Evolutionary conservation across 305 asterid species (phyloP).

Genomic region (Rubia peregrina): DNA sequence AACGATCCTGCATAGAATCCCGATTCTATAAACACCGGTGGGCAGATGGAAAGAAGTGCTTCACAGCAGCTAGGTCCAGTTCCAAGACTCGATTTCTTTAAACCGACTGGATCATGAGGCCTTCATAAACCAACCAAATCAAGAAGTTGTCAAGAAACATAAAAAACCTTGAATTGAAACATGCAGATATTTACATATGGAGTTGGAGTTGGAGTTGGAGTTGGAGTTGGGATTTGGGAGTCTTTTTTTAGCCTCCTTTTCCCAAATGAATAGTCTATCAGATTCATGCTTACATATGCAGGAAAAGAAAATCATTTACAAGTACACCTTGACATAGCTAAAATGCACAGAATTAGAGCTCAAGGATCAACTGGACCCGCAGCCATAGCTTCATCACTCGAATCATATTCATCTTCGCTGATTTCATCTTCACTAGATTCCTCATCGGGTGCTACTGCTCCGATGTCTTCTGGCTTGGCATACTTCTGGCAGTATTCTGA

Average conservation of each 20-base stretch:
- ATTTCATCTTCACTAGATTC: slow-evolving; percentile 67
- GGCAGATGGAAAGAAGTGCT: too few relatives aligned
- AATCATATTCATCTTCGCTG: slow-evolving; percentile 62
- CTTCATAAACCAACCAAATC: background rate
- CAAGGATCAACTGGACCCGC: slow-evolving; percentile 74
- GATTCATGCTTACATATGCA: background rate
- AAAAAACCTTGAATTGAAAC: background rate
- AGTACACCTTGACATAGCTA: background rate
- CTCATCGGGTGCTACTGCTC: slow-evolving; percentile 49
- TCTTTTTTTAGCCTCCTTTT: slow-evolving; percentile 11
- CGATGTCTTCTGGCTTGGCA: slow-evolving; percentile 82
- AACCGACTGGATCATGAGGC: background rate
- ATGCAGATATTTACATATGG: slow-evolving; percentile 14
- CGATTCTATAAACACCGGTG: too few relatives aligned
- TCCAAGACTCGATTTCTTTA: too few relatives aligned
- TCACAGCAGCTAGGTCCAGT: too few relatives aligned
- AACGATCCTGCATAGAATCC: too few relatives aligned
- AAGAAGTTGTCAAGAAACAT: background rate
- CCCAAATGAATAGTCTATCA: slow-evolving; percentile 18
- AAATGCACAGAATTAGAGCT: background rate
- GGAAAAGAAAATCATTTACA: slow-evolving; percentile 8
- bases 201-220: too few relatives aligned
- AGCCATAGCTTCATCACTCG: slow-evolving; percentile 56
- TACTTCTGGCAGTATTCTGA: slow-evolving; percentile 76
- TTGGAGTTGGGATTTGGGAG: slow-evolving; percentile 9